Base-by-base conservation (phyloP, 1,284 basidiomycete genomes). In the Ganoderma sinense region DNA sequence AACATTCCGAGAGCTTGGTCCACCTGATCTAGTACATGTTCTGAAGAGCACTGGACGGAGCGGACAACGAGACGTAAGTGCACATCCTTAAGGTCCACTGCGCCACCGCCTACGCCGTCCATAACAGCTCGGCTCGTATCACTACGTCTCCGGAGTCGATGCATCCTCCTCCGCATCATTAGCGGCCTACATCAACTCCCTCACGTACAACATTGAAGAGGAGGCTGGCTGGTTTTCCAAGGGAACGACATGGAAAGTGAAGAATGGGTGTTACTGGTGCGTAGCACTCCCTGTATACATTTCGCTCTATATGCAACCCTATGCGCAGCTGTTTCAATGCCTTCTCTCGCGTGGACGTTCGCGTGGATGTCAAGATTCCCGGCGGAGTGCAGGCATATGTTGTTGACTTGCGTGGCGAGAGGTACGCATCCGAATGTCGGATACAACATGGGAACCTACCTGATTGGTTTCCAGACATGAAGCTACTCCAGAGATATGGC, bases 331-430 rank as follows among this genome's bases (percentile, higher is more conserved):
- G 97, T 82, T 99, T 98, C 85, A 98, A 99, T 80, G 98, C 98
- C 18, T 99, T 99, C 80, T 97, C 97, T 53, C 87, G 98, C 26
- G 95, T 99, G 48, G 98, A 99, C 78, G 92, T 99, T 31, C 90
- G 97, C 55, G 97, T 99, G 8, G 97, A 99, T 74, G 98, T 99
- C 69, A 97, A 97, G 82, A 99, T 99, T 64, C 98, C 98, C 0
- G 97, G 97, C 55, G 97, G 97, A 31, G 98, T 99, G 2, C 91
- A 94, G 75, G 95, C 97, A 10, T 99, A 98, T 80, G 92, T 96
- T 36, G 92, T 99, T 31, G 98, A 99, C 81, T 82, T 98, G 66
- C 91, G 97, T 31, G 97, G 98, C 29, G 97, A 99, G 80, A 86
- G 94, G 95, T 96, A 76, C 74, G 90, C 83, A 13, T 36, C 20